Percentiles rank a stretch among this genome's conserved stretches.
Evolutionary conservation across 371 early-diverging fungal species (phyloP).

Genomic region (Haplosporangium sp.): DNA sequence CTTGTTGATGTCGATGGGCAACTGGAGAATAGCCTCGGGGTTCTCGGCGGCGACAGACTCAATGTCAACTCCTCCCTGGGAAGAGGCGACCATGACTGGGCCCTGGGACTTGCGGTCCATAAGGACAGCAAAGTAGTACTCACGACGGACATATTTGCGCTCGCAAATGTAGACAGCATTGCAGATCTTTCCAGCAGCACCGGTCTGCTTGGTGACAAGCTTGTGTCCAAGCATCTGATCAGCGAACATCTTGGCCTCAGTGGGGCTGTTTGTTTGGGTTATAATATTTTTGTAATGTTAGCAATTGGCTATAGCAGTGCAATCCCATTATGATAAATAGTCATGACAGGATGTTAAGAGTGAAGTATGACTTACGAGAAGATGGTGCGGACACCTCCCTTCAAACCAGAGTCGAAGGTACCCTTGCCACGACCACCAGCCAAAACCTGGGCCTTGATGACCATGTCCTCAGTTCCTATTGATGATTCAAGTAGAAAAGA

Average conservation of each 20-base stretch:
- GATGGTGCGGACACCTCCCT: constrained; percentile 96
- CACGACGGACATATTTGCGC: constrained; percentile 94
- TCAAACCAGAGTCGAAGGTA: constrained; percentile 91
- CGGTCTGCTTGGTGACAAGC: constrained; percentile 98
- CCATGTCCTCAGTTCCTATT: constrained; percentile 85
- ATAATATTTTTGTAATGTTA: no score
- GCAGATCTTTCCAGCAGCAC: constrained; percentile 95
- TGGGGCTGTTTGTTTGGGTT: constrained; percentile 65
- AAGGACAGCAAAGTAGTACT: constrained; percentile 98
- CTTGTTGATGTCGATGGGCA: constrained; percentile 82
- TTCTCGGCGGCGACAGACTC: constrained; percentile 94
- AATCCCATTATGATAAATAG: constrained; percentile 7
- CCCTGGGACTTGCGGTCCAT: constrained; percentile 96
- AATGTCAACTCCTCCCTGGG: constrained; percentile 98
- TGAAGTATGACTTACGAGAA: constrained; percentile 78
- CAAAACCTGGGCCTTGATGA: constrained; percentile 98
- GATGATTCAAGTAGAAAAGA: no score
- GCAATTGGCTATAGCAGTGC: no score
- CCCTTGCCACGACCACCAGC: constrained; percentile 99
- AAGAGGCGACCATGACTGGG: constrained; percentile 94
- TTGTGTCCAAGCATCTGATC: constrained; percentile 97
- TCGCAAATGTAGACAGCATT: constrained; percentile 95
- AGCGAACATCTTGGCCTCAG: constrained; percentile 90
- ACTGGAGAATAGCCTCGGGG: constrained; percentile 93
- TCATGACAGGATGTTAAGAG: background rate